Base-by-base conservation (phyloP, 2,329 filamentous ascomycete species). In the Didymella exigua region DNA sequence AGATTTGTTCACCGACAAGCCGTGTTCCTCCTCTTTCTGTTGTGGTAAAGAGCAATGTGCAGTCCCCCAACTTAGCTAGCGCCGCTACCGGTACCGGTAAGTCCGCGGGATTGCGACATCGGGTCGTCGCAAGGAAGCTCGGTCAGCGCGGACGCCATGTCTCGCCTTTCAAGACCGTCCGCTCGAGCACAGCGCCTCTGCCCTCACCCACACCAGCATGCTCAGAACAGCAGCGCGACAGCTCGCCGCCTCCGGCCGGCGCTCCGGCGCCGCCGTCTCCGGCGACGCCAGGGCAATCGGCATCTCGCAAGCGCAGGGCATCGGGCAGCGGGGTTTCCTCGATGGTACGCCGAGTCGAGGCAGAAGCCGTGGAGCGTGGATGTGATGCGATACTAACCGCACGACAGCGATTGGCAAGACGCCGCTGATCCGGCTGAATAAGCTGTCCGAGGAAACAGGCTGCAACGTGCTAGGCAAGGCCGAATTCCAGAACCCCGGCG, bases 401-500 rank as follows among this genome's bases (percentile, higher is more conserved):
- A 0, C 9, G 0, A 2, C 62, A 96, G 95, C 95, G 50, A 98
- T 99, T 78, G 95, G 95, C 61, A 98, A 98, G 77, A 99, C 95
- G 0, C 93, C 95, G 1, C 85, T 99, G 49, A 96, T 99, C 75
- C 88, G 90, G 43, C 82, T 99, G 45, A 93, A 96, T 77, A 86
- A 82, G 58, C 87, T 98, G 65, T 98, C 93, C 34, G 86, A 91
- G 56, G 84, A 96, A 72, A 98, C 95, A 0, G 92, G 93, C 62
- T 98, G 95, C 83, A 90, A 96, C 67, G 82, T 99, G 54, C 87
- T 98, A 34, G 95, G 93, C 70, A 99, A 99, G 77, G 93, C 95
- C 68, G 95, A 99, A 76, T 99, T 99, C 80, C 95, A 96, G 82
- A 99, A 99, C 81, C 95, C 95, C 1, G 95, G 95, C 65, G 95